Evolutionary conservation across 306 rosid genomes (phyloP), one percentile per base, ranked within the genome.

Genomic region (Aeschynomene evenia): DNA sequence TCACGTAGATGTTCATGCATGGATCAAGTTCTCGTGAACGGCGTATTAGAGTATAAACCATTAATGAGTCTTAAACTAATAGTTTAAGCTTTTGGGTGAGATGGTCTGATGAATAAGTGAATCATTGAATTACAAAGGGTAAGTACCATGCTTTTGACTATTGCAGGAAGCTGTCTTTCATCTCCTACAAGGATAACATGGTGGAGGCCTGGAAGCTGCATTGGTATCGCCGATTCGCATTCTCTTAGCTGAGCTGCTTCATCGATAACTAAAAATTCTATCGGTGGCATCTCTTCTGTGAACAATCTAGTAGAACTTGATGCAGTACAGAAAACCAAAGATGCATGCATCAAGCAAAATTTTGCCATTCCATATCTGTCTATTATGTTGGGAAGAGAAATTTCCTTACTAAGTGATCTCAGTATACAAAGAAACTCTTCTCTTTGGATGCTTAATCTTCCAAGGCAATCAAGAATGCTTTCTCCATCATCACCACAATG

Each of bases 241-340:
- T 83, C 91, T 52, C 74, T 86, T 11, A 86, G 83, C 51, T 78
- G 82, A 2, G 86, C 91, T 22, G 85, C 88, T 71, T 86, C 91
- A 40, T 86, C 91, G 49, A 86, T 77, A 15, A 86, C 81, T 54
- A 86, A 33, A 29, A 76, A 60, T 42, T 79, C 71, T 2, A 81
- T 11, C 1, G 78, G 82, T 13, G 16, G 5, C 56, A 26, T 66
- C 15, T 7, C 64, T 62, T 33, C 23, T 1, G 26, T 5, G 68
- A 24, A 63, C 75, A 86, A 31, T 50, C 60, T 81, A 5, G 72
- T 7, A 16, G 88, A 81, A 72, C 80, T 34, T 20, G 88, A 40
- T n/a, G 80, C 82, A 1, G 91, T 83, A 51, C 92, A 84, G 73
- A 87, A 87, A 65, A 80, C 53, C 36, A 87, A 68, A 53, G 72